Percentiles rank a stretch among this genome's conserved stretches.
Evolutionary conservation across 179 eudicot genomes (phyloP).

Genomic region (Camellia oleifera): DNA sequence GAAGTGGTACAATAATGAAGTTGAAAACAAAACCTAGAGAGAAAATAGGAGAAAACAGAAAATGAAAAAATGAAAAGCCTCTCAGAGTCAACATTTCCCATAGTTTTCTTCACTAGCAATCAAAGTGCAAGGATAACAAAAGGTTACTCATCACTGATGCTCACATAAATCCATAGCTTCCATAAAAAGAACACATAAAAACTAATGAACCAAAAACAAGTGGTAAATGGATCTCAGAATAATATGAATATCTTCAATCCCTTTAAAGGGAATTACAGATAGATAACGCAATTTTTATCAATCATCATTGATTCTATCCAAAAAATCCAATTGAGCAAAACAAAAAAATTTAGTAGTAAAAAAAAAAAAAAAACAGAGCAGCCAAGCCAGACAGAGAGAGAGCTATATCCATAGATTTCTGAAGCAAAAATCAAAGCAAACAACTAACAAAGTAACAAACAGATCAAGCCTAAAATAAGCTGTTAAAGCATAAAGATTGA

Average conservation of each 20-base stretch:
- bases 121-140: constrained; percentile 38
- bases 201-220: background rate
- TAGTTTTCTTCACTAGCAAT: constrained; percentile 21
- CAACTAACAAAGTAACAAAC: too few relatives aligned
- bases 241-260: background rate
- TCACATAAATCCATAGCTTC: background rate
- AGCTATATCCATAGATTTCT: too few relatives aligned
- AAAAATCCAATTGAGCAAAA: background rate
- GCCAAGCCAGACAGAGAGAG: too few relatives aligned
- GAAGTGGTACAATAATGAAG: too few relatives aligned
- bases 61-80: background rate
- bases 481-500: too few relatives aligned
- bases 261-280: constrained; percentile 7
- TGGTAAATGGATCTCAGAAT: constrained; percentile 10
- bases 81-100: constrained; percentile 24
- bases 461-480: too few relatives aligned
- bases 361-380: too few relatives aligned
- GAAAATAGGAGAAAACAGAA: too few relatives aligned
- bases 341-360: too few relatives aligned
- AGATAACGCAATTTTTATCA: constrained; percentile 13
- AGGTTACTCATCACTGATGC: constrained; percentile 26
- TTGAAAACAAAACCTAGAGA: too few relatives aligned
- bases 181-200: background rate
- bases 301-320: constrained; percentile 1
- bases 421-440: too few relatives aligned